A percentile compares a stretch with the other conserved stretches of the same genome.
Evolutionary conservation across 179 eudicot genomes (phyloP).

Genomic region (Amaranthus tricolor): DNA sequence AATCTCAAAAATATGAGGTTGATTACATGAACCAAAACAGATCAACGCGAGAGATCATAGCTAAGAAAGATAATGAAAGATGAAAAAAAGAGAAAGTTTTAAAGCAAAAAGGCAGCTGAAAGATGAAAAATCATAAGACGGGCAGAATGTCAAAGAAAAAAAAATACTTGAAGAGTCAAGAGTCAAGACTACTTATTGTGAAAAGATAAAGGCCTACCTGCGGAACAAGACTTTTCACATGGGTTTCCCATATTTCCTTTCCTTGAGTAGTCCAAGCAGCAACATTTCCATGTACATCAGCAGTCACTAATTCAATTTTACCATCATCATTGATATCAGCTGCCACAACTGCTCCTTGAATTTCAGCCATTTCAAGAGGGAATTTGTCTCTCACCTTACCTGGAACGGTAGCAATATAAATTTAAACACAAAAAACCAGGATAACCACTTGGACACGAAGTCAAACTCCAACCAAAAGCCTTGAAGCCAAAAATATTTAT

Average conservation of each 20-base stretch:
- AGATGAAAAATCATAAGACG: too few species aligned
- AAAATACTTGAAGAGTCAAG: too few species aligned
- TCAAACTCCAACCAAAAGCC: background rate
- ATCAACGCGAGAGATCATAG: too few species aligned
- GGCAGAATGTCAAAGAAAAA: too few species aligned
- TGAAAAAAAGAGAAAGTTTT: too few species aligned
- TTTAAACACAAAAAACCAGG: background rate
- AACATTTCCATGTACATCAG: constrained; percentile 93
- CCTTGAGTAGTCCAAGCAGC: constrained; percentile 99
- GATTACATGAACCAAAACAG: too few species aligned
- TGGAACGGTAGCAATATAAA: constrained; percentile 23
- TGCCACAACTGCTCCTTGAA: constrained; percentile 91
- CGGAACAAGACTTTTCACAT: constrained; percentile 83
- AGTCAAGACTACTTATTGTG: background rate
- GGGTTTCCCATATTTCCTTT: constrained; percentile 87
- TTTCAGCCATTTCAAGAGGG: constrained; percentile 98
- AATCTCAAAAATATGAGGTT: too few species aligned
- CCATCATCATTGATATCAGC: constrained; percentile 98
- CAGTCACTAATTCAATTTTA: constrained; percentile 84
- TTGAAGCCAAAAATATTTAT: background rate
- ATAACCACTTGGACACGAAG: background rate
- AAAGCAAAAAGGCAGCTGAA: too few species aligned
- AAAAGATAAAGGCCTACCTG: constrained; percentile 45
- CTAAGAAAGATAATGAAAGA: too few species aligned
- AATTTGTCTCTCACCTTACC: constrained; percentile 87